Evolutionary conservation across 1,284 basidiomycete genomes (phyloP).

Genomic region (Phellopilus nigrolimitatus): DNA sequence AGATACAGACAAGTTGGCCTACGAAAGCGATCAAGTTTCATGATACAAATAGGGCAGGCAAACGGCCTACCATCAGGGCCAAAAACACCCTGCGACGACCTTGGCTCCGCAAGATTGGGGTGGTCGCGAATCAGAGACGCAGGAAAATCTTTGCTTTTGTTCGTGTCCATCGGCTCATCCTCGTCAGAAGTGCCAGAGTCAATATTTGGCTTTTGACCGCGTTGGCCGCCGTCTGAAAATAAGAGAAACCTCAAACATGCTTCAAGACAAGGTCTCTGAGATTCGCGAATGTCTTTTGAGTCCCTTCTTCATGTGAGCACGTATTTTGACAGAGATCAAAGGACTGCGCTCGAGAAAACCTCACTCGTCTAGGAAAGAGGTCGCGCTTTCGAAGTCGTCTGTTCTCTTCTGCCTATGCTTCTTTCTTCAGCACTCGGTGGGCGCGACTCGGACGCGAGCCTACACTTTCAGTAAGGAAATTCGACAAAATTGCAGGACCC

Average conservation of each 20-base stretch:
- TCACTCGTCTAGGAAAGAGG: constrained; percentile 63
- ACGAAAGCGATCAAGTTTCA: constrained; percentile 9
- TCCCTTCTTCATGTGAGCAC: constrained; percentile 71
- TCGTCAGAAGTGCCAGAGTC: constrained; percentile 51
- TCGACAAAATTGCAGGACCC: constrained; percentile 64
- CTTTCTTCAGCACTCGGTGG: constrained; percentile 85
- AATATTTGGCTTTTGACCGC: constrained; percentile 36
- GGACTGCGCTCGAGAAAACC: constrained; percentile 84
- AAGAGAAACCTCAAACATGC: constrained; percentile 77
- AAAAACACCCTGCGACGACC: constrained; percentile 76
- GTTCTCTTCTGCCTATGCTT: no score
- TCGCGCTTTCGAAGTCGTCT: constrained; percentile 53
- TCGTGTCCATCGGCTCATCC: constrained; percentile 36
- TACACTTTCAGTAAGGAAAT: constrained; percentile 47
- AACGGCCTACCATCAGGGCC: constrained; percentile 86
- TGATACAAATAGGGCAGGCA: constrained; percentile 18
- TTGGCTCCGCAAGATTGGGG: constrained; percentile 74
- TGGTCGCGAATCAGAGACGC: constrained; percentile 42
- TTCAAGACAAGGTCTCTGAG: constrained; percentile 74
- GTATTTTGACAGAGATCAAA: constrained; percentile 69
- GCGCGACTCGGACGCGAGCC: constrained; percentile 73
- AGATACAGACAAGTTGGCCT: constrained; percentile 87
- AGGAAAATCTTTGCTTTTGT: constrained; percentile 49
- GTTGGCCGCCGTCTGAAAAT: constrained; percentile 51
- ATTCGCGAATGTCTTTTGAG: constrained; percentile 69